Evolutionary conservation across 2,329 filamentous ascomycete species (phyloP), one percentile per base, ranked within the genome.

Genomic region (Blumeria hordei): DNA sequence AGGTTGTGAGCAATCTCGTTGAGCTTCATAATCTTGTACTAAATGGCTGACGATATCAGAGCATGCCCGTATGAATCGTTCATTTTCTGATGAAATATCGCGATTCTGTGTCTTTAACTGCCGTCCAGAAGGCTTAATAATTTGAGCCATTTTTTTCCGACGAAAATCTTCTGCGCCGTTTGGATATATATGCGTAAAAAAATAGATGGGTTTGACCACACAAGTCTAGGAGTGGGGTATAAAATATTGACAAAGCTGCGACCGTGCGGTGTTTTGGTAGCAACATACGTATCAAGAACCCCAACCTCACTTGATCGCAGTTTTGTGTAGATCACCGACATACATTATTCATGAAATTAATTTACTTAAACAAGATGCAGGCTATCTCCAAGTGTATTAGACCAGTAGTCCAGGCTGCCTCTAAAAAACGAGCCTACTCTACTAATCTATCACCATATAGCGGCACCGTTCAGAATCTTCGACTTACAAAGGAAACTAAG

Each of bases 31-130:
- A 64, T 96, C 90, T 65, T 95, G 87, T 62, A 98, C 94, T 51
- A 98, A 76, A 55, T 83, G 84, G 65, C 86, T 93, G 54, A 88
- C 90, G 64, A 98, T 88, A 63, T 98, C 93, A 59, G 90, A 88
- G 69, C 93, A 98, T 62, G 88, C 92, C 67, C 88, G 80, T 68
- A 96, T 78, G 67, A 85, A 95, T 54, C 92, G 81, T 70, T 98
- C 92, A 69, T 88, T 94, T 69, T 98, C 92, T 32, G 92, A 86
- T 1, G 87, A 77, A 11, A 94, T 75, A 62, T 88, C 86, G 63
- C 78, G 32, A 54, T 75, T 83, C 68, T 86, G 92, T 62, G 80
- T 74, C 34, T 75, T 66, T 58, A 74, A 74, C 60, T 66, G 65
- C 61, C 73, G 71, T 61, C 72, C 71, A 12, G 69, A 64, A 12